Base-by-base conservation (phyloP, 441 rosid genomes). In the Hura crepitans region DNA sequence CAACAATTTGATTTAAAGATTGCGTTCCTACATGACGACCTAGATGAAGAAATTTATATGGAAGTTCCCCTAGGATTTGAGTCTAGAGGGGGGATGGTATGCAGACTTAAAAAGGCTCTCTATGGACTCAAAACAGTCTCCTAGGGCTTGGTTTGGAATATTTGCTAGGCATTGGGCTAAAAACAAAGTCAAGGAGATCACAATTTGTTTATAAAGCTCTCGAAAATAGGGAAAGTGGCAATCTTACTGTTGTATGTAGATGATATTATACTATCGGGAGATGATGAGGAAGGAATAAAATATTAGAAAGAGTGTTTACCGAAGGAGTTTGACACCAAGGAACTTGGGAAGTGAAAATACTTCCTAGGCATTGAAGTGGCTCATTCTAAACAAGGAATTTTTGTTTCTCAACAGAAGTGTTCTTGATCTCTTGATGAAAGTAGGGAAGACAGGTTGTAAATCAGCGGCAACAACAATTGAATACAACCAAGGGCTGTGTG, bases 111-210 rank as follows among this genome's bases (percentile, higher is more conserved):
- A 22, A 67, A 65, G 15, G 45, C 70, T 2, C 2, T 66, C 0
- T 66, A 50, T 31, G 67, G 60, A 2, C n/a, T 22, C 49, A n/a
- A 0, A 70, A 70, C n/a, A 12, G 27, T 61, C 9, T 71, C 62
- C 59, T 0, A 6, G 68, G 14, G 62, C 68, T 14, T 62, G 74
- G 68, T 71, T 61, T 49, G 67, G 20, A 4, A 71, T 50, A 4
- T 35, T 71, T n/a, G 31, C 25, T 0, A 13, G 1, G 8, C 4
- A 0, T 3, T 33, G 1, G 33, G 66, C 2, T 70, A 46, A 15
- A 60, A 59, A 18, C 56, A 45, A 17, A 30, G 66, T 12, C 22
- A 59, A 30, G 54, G 55, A 15, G 73, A 70, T 28, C 20, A 58
- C 28, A 45, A 65, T 43, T n/a, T 69, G 5, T 58, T 69, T 25